These are phyloP conservation scores for Cyberlindnera amylophila DNA, from an alignment of 805 yeast genomes.

Conservation along the genomic window DNA sequence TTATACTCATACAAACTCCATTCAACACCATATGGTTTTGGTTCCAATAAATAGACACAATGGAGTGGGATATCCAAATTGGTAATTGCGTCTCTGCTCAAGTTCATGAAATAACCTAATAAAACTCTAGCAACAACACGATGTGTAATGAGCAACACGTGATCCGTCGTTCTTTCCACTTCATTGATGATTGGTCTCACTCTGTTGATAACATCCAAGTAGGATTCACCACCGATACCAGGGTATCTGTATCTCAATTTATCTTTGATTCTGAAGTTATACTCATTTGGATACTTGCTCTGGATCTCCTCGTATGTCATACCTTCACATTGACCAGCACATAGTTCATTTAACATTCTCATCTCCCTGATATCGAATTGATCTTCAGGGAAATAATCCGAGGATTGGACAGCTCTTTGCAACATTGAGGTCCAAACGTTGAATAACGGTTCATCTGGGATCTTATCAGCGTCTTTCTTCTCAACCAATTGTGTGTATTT, in stretches of 20 bases:
- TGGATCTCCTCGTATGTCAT: constrained; percentile 89
- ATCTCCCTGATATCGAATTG: constrained; percentile 77
- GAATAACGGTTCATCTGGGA: constrained; percentile 67
- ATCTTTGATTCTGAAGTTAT: constrained; percentile 66
- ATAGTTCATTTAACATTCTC: constrained; percentile 90
- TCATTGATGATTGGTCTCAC: constrained; percentile 88
- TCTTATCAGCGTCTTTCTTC: constrained; percentile 33
- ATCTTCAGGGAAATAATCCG: constrained; percentile 69
- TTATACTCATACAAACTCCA: constrained; percentile 88
- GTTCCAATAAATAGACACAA: constrained; percentile 84
- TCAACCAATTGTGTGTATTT: constrained; percentile 37
- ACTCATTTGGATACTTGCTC: constrained; percentile 69
- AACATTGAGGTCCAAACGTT: constrained; percentile 94
- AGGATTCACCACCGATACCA: constrained; percentile 96
- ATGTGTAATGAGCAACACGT: constrained; percentile 78
- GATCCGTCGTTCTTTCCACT: constrained; percentile 87
- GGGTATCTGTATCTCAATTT: constrained; percentile 89
- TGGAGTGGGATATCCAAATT: constrained; percentile 92
- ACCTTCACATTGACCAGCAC: constrained; percentile 91
- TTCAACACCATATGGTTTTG: constrained; percentile 93
- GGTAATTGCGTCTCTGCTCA: constrained; percentile 75
- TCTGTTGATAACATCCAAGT: constrained; percentile 87
- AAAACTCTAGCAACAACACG: constrained; percentile 87
- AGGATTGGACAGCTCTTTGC: constrained; percentile 72
- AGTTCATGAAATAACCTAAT: constrained; percentile 83